These are phyloP conservation scores for Coemansia sp. DNA, from an alignment of 192 early-diverging fungal species.

Conservation along the genomic window DNA sequence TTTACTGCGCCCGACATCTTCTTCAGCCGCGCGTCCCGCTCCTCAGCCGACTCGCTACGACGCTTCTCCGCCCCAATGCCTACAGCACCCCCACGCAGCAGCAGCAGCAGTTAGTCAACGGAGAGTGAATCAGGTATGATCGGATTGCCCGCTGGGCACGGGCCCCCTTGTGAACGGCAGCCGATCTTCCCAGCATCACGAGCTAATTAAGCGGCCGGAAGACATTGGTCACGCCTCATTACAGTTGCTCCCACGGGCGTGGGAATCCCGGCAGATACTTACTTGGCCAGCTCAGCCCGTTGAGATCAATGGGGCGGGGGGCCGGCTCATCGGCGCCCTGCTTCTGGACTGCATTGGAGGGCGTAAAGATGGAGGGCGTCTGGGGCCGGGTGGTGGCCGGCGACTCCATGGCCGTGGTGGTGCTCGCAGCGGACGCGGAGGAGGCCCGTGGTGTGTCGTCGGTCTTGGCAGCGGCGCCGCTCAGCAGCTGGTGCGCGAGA, in stretches of 20 bases:
- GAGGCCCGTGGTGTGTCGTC: not conserved
- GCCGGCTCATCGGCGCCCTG: not conserved
- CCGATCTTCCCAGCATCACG: too few species aligned
- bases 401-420: conserved; percentile 21
- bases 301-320: conserved; percentile 52
- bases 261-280: conserved; percentile 40
- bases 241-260: too few species aligned
- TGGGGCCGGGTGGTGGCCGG: conserved; percentile 29
- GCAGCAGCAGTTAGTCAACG: too few species aligned
- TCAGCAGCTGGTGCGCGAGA: conserved; percentile 1
- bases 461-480: conserved; percentile 2
- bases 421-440: conserved; percentile 5
- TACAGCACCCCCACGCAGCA: too few species aligned
- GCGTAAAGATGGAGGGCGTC: conserved; percentile 39
- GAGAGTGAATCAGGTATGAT: too few species aligned
- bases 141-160: too few species aligned
- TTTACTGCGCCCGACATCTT: conserved; percentile 82
- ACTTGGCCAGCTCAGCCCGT: conserved; percentile 81
- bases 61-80: conserved; percentile 76
- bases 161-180: too few species aligned
- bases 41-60: conserved; percentile 69
- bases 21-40: conserved; percentile 60
- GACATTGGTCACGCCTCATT: too few species aligned
- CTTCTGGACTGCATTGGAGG: not conserved
- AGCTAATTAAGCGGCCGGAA: too few species aligned